Conservation (phyloP, 192 early-diverging fungal species). For the Backusella sp. region DNA sequence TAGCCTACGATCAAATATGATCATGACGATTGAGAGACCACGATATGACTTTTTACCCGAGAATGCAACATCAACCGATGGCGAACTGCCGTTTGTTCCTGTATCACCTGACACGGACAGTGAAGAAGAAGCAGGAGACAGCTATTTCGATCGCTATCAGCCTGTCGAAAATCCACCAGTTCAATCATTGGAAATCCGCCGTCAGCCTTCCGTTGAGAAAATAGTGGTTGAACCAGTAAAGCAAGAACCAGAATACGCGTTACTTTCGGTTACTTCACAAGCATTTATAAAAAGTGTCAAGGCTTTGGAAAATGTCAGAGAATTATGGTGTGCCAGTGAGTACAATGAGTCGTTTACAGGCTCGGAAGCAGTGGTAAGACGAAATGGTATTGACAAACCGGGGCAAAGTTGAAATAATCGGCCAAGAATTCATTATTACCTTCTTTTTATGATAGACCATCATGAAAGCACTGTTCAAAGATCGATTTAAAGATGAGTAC, state of each 20-base stretch:
- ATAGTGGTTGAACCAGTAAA: neutral
- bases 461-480: slow-evolving; percentile 18
- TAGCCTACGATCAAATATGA: neutral
- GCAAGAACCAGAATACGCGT: slow-evolving; percentile 16
- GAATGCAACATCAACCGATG: neutral
- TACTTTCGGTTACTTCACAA: slow-evolving; percentile 17
- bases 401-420: neutral
- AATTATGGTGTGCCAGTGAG: slow-evolving; percentile 24
- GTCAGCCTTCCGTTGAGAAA: neutral
- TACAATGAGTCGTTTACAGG: slow-evolving; percentile 33
- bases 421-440: neutral
- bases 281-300: slow-evolving; percentile 17
- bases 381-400: neutral
- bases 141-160: neutral
- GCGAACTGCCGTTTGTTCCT: neutral
- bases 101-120: slow-evolving; percentile 11
- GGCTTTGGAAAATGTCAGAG: slow-evolving; percentile 9
- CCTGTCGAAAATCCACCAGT: neutral
- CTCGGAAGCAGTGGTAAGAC: slow-evolving; percentile 25
- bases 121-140: neutral
- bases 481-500: slow-evolving; percentile 5
- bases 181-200: neutral
- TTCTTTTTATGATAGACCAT: slow-evolving; percentile 11
- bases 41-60: neutral
- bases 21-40: slow-evolving; percentile 12